Evolutionary conservation across 768 basidiomycete species (phyloP), one percentile per base, ranked within the genome.

Genomic region (Crucibulum laeve): DNA sequence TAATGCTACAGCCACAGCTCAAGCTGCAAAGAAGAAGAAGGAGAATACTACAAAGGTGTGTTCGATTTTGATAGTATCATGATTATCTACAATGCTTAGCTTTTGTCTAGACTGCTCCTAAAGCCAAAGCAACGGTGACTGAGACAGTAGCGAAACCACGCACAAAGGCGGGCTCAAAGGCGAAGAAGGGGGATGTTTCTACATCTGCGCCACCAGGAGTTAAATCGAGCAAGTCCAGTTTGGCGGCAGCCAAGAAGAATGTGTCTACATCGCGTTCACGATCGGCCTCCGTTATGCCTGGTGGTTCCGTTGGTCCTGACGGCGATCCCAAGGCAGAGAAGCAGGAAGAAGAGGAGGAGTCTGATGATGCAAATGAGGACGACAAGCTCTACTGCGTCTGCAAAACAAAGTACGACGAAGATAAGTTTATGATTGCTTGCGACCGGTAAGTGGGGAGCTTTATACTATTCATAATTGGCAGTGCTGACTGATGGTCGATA

Each of bases 341-440:
- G 43, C 66, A 73, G 43, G 65, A 71, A 17, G 74, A 71, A 34
- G 82, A 76, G 44, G 73, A 71, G 28, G 71, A 75, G 4, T 67
- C 65, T 32, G 67, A 65, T 5, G 58, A 40, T 2, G 57, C 54
- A 34, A 62, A 61, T 25, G 80, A 80, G 25, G 79, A 88, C 53
- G 82, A 87, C 54, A 82, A 85, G 60, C 62, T 92, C 40, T 95
- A 95, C 54, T 95, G 92, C 55, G 69, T 95, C 11, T 96, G 92
- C 69, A 80, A 87, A 63, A 88, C 85, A 17, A 77, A 71, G 51
- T 94, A 95, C 51, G 87, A 95, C 50, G 87, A 91, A 59, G 88
- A 91, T 57, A 72, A 78, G 40, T 75, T 85, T 48, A 95, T 95
- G 92, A 92, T 95, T 60, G 92, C 89, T 21, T 95, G 92, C 57